Base-by-base conservation (phyloP, 768 basidiomycete genomes). In the Leucosporidium yakuticum region DNA sequence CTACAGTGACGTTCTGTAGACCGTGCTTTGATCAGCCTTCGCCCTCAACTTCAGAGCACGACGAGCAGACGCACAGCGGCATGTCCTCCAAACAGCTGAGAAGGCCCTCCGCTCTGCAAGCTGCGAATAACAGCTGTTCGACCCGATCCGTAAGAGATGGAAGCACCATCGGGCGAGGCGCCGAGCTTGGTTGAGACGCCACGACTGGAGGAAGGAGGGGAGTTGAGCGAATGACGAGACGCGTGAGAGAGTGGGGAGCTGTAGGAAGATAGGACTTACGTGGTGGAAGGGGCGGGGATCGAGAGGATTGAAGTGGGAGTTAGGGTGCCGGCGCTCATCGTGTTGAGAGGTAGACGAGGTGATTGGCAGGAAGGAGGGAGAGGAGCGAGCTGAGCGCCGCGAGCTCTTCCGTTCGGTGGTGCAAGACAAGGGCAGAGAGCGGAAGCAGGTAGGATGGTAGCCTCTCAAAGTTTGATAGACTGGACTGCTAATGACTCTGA, bases 151-250 rank as follows among this genome's bases (percentile, higher is more conserved):
- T 71, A 71, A 19, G 66, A 60, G 60, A 71, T 64, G 9, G 25
- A 32, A 14, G 36, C 27, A 31, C 69, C 69, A 54, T 65, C 64
- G 0, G 62, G 61, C 2, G 61, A 68, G 4, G 70, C 39, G 32
- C 64, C 65, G 47, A 71, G 57, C 57, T 71, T 71, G 44, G 65
- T 68, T 0, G 67, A n/a, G 19, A 32, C 60, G 44, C 70, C 70
- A 21, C 70, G 67, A 2, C 64, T 69, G 63, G 3, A 27, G 11
- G 62, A n/a, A 4, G 62, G 25, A 51, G 5, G 56, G 15, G 17
- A 21, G 8, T 27, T 36, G 21, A 47, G 48, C 27, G 39, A 19
- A 50, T 7, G 31, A 23, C 31, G 54, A n/a, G 60, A 32, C 48
- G 50, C 39, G 39, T 44, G 6, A 15, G 17, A 44, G 39, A 44